These are phyloP conservation scores for Apiospora aurea DNA, from an alignment of 2,329 filamentous ascomycete genomes.

Conservation along the genomic window DNA sequence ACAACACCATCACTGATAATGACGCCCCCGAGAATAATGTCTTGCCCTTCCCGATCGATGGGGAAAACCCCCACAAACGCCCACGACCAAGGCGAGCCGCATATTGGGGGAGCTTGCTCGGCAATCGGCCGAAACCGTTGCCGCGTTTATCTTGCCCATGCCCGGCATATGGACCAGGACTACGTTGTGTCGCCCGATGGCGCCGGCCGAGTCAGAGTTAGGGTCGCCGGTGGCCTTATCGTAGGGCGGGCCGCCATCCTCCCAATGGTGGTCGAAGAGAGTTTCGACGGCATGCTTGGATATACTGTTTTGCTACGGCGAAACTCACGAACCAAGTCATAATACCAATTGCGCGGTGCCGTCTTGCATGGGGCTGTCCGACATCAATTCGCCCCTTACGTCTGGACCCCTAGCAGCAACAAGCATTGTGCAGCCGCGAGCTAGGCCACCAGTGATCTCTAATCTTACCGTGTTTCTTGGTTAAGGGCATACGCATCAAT, in stretches of 20 bases:
- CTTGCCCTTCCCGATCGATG: conserved; percentile 24
- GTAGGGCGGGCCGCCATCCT: conserved; percentile 32
- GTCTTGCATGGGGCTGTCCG: no score
- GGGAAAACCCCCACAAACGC: conserved; percentile 35
- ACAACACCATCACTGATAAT: conserved; percentile 38
- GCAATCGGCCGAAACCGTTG: conserved; percentile 29
- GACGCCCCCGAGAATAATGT: conserved; percentile 38
- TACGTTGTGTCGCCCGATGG: conserved; percentile 38
- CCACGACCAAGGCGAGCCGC: conserved; percentile 32
- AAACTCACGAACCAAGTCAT: no score
- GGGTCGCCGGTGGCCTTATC: conserved; percentile 36
- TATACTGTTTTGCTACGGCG: no score
- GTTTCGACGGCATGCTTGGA: conserved; percentile 29
- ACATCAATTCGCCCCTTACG: no score
- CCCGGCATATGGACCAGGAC: conserved; percentile 40
- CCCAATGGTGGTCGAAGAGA: conserved; percentile 37
- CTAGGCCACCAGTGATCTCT: no score
- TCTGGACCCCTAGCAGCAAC: no score
- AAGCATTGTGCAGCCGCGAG: no score
- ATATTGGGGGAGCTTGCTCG: conserved; percentile 31
- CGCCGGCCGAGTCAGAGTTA: conserved; percentile 39
- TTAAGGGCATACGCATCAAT: no score
- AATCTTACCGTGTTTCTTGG: no score
- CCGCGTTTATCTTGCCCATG: conserved; percentile 37
- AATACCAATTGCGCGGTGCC: no score